Percentiles rank a stretch among this genome's conserved stretches.
phyloP scores from a whole-genome alignment of 768 basidiomycete species.

The Myochromella boudieri region DNA sequence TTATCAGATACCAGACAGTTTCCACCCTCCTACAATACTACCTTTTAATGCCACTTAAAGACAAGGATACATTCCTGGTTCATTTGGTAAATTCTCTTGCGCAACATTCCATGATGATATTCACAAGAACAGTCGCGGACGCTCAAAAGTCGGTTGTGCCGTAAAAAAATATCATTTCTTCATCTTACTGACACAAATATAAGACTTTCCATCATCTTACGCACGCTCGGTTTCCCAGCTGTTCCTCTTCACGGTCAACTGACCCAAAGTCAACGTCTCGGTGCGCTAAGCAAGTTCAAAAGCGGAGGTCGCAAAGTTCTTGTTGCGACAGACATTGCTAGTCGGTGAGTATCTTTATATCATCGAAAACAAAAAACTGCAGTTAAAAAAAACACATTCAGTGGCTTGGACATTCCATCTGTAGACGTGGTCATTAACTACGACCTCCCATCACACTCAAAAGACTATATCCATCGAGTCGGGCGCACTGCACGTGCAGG shows the following conservation, averaged over 20 bases:
- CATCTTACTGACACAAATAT: background rate
- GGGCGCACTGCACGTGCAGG: slow-evolving; percentile 97
- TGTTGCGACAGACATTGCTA: slow-evolving; percentile 96
- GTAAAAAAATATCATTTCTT: background rate
- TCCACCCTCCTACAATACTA: slow-evolving; percentile 95
- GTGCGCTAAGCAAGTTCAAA: slow-evolving; percentile 94
- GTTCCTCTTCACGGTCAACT: slow-evolving; percentile 96
- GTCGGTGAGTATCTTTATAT: slow-evolving; percentile 55
- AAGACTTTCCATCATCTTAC: slow-evolving; percentile 85
- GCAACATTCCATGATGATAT: slow-evolving; percentile 93
- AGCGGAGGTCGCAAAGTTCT: slow-evolving; percentile 88
- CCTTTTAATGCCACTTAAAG: slow-evolving; percentile 86
- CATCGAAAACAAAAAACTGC: background rate
- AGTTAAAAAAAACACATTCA: slow-evolving; percentile 22
- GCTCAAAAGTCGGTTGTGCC: slow-evolving; percentile 62
- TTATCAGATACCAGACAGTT: slow-evolving; percentile 91
- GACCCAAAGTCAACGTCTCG: slow-evolving; percentile 89
- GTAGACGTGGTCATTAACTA: slow-evolving; percentile 98
- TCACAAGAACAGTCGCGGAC: slow-evolving; percentile 94
- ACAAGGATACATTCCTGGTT: slow-evolving; percentile 90
- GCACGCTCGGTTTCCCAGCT: slow-evolving; percentile 90
- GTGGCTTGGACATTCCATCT: slow-evolving; percentile 92
- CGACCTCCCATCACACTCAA: slow-evolving; percentile 95
- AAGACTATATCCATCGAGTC: slow-evolving; percentile 98
- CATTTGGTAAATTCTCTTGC: slow-evolving; percentile 87